Base-by-base conservation (phyloP, 2,329 filamentous ascomycete species). In the Colletotrichum cereale region DNA sequence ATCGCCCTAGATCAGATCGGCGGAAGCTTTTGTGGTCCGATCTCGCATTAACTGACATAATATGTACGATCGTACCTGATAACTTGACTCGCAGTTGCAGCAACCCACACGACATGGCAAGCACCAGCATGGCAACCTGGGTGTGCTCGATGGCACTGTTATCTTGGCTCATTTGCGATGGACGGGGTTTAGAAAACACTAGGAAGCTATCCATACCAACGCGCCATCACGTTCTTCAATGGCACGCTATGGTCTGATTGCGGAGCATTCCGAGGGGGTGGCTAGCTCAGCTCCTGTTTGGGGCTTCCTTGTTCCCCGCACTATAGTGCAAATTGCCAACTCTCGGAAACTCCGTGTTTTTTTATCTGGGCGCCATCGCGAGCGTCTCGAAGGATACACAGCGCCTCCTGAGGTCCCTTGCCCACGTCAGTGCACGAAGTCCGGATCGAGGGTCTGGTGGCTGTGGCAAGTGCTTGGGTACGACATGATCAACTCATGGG, bases 341-440 rank as follows among this genome's bases (percentile, higher is more conserved):
- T 16, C n/a, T 47, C 55, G 26, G 38, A 61, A 66, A 73, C 78
- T 74, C 16, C 75, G 78, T 8, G 77, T 80, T 3, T 81, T 81
- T 66, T 76, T 82, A n/a, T 61, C 57, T 80, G 16, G 78, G 78
- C 31, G 80, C 82, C 62, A 82, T 82, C 52, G 77, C 77, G 57
- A 82, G 82, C 69, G 81, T 82, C 67, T 80, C 79, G 3, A 80
- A 82, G 62, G 80, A 82, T 74, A 75, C 77, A 0, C 76, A 79
- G 71, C 81, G 78, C 6, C 69, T 83, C 3, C 77, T 81, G 6
- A 77, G 81, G 3, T 78, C 79, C 42, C 75, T 84, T 4, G 68
- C 80, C 0, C 83, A 83, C 65, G 74, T 78, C 7, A 82, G 84
- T 69, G n/a, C n/a, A n/a, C n/a, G 78, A 84, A 68, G 80, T 84